Percentiles rank a stretch among this genome's conserved stretches.
Conservation (phyloP, 768 basidiomycete genomes). For the Tephrocybe sp. region DNA sequence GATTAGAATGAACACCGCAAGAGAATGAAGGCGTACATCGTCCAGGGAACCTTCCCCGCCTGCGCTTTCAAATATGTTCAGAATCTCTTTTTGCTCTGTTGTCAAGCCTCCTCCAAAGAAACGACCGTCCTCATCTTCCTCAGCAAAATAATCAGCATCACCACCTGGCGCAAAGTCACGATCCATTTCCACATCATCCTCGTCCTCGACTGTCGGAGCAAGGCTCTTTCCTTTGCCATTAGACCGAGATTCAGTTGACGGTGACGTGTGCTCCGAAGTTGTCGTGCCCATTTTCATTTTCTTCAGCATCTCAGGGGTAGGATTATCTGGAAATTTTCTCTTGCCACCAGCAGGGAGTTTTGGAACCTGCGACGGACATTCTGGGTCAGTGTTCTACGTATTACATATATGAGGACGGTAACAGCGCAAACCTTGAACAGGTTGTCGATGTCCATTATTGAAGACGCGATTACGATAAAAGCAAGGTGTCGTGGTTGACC, state of each 20-base stretch:
- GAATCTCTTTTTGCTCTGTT: slow-evolving; percentile 88
- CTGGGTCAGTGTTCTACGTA: slow-evolving; percentile 7
- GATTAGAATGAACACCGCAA: slow-evolving; percentile 13
- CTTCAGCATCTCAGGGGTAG: slow-evolving; percentile 80
- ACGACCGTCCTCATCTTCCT: slow-evolving; percentile 89
- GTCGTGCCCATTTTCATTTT: slow-evolving; percentile 61
- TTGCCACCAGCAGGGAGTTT: slow-evolving; percentile 67
- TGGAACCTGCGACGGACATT: slow-evolving; percentile 46
- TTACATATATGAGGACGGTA: too few relatives aligned
- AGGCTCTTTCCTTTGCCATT: slow-evolving; percentile 28
- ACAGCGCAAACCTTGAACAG: too few relatives aligned
- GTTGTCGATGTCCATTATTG: too few relatives aligned
- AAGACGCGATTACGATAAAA: too few relatives aligned
- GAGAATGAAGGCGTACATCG: slow-evolving; percentile 49
- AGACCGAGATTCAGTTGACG: slow-evolving; percentile 9
- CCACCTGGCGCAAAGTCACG: slow-evolving; percentile 75
- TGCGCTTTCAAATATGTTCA: slow-evolving; percentile 88
- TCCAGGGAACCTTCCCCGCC: slow-evolving; percentile 61
- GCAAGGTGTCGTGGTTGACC: too few relatives aligned
- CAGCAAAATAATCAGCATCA: slow-evolving; percentile 86
- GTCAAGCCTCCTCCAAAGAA: slow-evolving; percentile 95
- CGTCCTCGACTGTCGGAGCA: slow-evolving; percentile 60
- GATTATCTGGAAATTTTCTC: slow-evolving; percentile 72
- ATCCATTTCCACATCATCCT: slow-evolving; percentile 46
- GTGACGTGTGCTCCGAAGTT: slow-evolving; percentile 9